Evolutionary conservation across 2,329 filamentous ascomycete species (phyloP).

Genomic region (Colletotrichum sp.): DNA sequence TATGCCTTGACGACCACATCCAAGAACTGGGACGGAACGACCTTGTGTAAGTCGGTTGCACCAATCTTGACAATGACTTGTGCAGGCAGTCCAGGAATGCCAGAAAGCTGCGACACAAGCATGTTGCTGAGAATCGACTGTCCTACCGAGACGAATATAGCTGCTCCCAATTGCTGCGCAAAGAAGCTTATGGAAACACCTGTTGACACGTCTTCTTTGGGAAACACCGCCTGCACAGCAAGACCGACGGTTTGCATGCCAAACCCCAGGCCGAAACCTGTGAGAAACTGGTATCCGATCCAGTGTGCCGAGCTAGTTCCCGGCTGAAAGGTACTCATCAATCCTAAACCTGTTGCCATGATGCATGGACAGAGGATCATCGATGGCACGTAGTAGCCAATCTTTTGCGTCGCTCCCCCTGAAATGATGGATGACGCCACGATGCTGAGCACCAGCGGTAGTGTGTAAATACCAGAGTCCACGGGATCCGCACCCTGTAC

Average conservation of each 20-base stretch:
- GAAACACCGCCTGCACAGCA: conserved; percentile 60
- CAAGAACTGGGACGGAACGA: conserved; percentile 56
- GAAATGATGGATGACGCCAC: conserved; percentile 56
- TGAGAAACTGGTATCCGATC: conserved; percentile 65
- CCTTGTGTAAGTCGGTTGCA: conserved; percentile 63
- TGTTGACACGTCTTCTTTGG: conserved; percentile 56
- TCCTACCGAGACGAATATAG: conserved; percentile 62
- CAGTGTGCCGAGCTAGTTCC: conserved; percentile 54
- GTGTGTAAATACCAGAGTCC: conserved; percentile 61
- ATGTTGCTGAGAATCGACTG: conserved; percentile 57
- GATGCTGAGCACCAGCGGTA: conserved; percentile 61
- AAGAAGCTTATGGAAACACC: conserved; percentile 64
- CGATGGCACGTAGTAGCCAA: conserved; percentile 65
- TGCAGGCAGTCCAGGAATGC: conserved; percentile 48
- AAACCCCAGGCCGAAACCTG: conserved; percentile 63
- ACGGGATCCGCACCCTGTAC: conserved; percentile 57
- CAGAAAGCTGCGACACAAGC: conserved; percentile 42
- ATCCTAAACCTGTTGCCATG: conserved; percentile 58
- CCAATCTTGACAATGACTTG: conserved; percentile 49
- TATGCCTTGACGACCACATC: conserved; percentile 65
- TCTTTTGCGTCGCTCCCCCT: conserved; percentile 52
- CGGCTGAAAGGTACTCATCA: conserved; percentile 61
- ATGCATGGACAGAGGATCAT: conserved; percentile 58
- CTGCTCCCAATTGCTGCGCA: conserved; percentile 63
- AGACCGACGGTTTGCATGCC: conserved; percentile 64